Evolutionary conservation across 2,329 filamentous ascomycete species (phyloP).

Genomic region (Aspergillus unguis): DNA sequence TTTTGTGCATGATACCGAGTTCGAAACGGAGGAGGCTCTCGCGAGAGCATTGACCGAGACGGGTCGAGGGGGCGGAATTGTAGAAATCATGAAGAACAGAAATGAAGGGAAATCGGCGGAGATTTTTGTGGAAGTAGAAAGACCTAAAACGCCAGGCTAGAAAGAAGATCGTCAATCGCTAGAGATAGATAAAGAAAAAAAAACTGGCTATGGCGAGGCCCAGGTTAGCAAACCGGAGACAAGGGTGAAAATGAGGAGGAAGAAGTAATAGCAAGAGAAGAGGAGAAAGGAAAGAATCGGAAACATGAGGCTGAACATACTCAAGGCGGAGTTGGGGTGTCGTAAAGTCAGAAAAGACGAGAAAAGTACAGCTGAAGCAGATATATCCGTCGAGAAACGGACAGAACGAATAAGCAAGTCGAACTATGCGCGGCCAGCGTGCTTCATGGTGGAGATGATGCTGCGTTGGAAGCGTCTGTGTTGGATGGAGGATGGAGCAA

Average conservation of each 20-base stretch:
- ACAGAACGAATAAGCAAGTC: conserved; percentile 9
- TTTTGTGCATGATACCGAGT: conserved; percentile 24
- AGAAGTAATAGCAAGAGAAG: conserved; percentile 5
- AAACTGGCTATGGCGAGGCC: conserved; percentile 4
- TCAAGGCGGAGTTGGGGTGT: background rate
- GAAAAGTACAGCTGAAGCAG: background rate
- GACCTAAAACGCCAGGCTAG: conserved; percentile 14
- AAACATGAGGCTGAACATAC: conserved; percentile 15
- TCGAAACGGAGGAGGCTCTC: conserved; percentile 21
- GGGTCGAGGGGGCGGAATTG: conserved; percentile 30
- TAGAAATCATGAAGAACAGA: conserved; percentile 26
- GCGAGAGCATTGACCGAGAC: conserved; percentile 34
- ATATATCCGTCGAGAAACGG: background rate
- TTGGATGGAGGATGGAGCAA: conserved; percentile 13
- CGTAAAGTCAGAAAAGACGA: background rate
- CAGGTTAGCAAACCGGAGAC: conserved; percentile 8
- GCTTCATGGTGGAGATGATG: conserved; percentile 25
- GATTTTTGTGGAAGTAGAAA: conserved; percentile 2
- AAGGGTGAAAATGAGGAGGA: conserved; percentile 1
- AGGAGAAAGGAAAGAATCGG: conserved; percentile 5
- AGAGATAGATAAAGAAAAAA: background rate
- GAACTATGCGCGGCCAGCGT: conserved; percentile 23
- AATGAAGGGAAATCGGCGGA: conserved; percentile 15
- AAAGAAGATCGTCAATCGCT: conserved; percentile 17
- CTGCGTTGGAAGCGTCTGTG: conserved; percentile 16